Conservation (phyloP, 139 green algal species). For the Trebouxia sp. region DNA sequence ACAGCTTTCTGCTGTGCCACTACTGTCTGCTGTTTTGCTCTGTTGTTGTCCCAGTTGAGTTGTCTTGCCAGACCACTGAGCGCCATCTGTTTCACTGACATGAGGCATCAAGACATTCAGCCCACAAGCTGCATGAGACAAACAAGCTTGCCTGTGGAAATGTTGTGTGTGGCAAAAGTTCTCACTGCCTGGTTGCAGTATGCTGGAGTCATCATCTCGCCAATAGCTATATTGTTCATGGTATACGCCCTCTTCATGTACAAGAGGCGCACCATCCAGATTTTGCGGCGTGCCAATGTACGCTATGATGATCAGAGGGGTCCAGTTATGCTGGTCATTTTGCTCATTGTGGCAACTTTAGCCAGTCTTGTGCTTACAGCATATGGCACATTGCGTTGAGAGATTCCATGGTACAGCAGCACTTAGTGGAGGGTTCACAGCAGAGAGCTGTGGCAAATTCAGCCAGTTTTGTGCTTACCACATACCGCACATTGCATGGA, state of each 20-base stretch:
- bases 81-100: too few relatives aligned
- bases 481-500: too few relatives aligned
- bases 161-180: conserved; percentile 4
- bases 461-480: too few relatives aligned
- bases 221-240: conserved; percentile 77
- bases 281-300: conserved; percentile 51
- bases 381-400: not conserved
- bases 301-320: conserved; percentile 82
- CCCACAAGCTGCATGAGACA: not conserved
- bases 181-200: conserved; percentile 54
- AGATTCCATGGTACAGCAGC: not conserved
- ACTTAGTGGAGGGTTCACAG: too few relatives aligned
- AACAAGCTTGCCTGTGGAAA: not conserved
- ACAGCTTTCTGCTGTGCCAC: too few relatives aligned
- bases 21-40: too few relatives aligned
- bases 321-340: conserved; percentile 63
- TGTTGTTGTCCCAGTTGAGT: too few relatives aligned
- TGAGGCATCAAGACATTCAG: too few relatives aligned
- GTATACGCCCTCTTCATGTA: conserved; percentile 77
- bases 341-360: conserved; percentile 53
- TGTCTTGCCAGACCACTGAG: too few relatives aligned
- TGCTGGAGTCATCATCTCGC: conserved; percentile 72
- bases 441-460: too few relatives aligned
- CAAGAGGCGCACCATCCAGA: conserved; percentile 61
- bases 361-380: conserved; percentile 27